These are phyloP conservation scores for Mycena olivaceomarginata DNA, from an alignment of 768 basidiomycete genomes.

Conservation along the genomic window DNA sequence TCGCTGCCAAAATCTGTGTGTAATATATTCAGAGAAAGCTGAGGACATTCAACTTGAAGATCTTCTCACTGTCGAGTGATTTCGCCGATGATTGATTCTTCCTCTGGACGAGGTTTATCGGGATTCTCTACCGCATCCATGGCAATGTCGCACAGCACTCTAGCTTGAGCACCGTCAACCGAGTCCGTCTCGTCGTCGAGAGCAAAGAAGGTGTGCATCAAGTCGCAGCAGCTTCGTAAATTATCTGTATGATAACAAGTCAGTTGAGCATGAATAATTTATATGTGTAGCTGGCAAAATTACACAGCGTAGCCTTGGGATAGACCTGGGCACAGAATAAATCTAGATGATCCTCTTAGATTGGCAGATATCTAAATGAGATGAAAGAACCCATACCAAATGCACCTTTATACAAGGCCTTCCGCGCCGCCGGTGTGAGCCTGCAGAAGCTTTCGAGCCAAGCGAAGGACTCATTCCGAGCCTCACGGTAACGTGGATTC, in stretches of 20 bases:
- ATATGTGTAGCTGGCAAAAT: not conserved
- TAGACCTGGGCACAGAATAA: not conserved
- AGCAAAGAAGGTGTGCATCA: not conserved
- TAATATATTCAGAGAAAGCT: not conserved
- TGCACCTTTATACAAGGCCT: not conserved
- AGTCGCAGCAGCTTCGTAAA: not conserved
- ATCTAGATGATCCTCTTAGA: not conserved
- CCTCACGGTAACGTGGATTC: not conserved
- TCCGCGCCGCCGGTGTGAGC: not conserved
- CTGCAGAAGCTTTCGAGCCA: not conserved
- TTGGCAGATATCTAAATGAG: no score
- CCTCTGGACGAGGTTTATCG: not conserved
- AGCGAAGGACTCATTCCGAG: not conserved
- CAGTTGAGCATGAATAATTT: not conserved
- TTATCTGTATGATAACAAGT: not conserved
- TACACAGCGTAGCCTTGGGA: not conserved
- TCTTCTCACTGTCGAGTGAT: not conserved
- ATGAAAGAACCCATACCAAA: not conserved
- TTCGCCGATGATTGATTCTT: not conserved
- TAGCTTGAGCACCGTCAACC: no score
- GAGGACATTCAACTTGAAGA: not conserved
- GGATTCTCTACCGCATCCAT: not conserved
- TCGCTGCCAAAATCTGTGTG: not conserved
- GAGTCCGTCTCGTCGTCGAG: not conserved
- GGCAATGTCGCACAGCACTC: no score